A percentile compares a stretch with the other conserved stretches of the same genome.
Evolutionary conservation across 371 early-diverging fungal species (phyloP).

Genomic region (Sporodiniella umbellata): DNA sequence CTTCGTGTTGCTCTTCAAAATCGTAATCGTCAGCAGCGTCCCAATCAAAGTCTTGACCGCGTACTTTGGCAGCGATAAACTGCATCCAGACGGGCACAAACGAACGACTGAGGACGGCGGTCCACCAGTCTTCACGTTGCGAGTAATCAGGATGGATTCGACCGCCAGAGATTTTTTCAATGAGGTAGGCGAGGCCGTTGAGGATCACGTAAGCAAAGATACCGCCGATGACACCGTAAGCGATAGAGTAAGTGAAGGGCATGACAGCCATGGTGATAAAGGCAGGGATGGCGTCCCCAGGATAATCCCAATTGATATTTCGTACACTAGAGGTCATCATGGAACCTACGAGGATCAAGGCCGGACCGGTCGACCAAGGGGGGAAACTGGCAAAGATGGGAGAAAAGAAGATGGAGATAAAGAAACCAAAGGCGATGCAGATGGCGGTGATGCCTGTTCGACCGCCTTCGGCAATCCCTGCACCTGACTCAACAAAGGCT

Average conservation of each 20-base stretch:
- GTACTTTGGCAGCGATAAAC: constrained; percentile 27
- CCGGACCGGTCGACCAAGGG: constrained; percentile 82
- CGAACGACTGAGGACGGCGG: constrained; percentile 27
- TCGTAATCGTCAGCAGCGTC: constrained; percentile 31
- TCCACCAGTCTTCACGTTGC: constrained; percentile 49
- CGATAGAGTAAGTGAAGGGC: constrained; percentile 74
- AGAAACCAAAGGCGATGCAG: constrained; percentile 63
- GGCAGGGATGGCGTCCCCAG: constrained; percentile 74
- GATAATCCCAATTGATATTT: constrained; percentile 74
- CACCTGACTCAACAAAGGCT: constrained; percentile 76
- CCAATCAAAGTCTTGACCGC: constrained; percentile 31
- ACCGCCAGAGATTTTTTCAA: constrained; percentile 50
- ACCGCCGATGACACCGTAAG: constrained; percentile 70
- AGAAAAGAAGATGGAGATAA: constrained; percentile 74
- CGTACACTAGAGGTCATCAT: constrained; percentile 73
- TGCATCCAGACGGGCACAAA: constrained; percentile 40
- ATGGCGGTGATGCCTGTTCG: constrained; percentile 75
- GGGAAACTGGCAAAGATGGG: constrained; percentile 85
- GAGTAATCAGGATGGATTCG: constrained; percentile 47
- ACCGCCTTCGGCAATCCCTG: constrained; percentile 81
- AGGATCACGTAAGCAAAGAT: constrained; percentile 56
- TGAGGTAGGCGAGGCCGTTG: constrained; percentile 47
- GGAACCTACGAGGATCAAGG: constrained; percentile 73
- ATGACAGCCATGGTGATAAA: constrained; percentile 75
- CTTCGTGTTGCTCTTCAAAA: constrained; percentile 16